Evolutionary conservation across 2,329 filamentous ascomycete species (phyloP).

Genomic region (Ophiostoma himal-ulmi): DNA sequence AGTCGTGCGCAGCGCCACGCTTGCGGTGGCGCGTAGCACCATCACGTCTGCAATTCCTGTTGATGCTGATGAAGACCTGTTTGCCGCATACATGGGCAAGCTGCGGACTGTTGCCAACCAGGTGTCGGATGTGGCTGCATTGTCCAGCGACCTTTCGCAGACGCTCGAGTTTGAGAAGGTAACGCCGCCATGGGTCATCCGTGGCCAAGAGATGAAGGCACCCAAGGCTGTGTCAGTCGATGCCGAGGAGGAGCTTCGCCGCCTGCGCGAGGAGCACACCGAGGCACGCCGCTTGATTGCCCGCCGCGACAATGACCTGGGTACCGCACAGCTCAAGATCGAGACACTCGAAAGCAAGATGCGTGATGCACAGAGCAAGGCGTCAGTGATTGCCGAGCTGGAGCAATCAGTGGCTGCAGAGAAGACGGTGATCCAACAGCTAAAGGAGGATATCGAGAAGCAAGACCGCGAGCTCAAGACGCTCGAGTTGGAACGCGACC

Average conservation of each 20-base stretch:
- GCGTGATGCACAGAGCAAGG: constrained; percentile 74
- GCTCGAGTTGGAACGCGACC: constrained; percentile 60
- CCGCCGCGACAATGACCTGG: constrained; percentile 72
- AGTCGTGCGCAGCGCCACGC: constrained; percentile 53
- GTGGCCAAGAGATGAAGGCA: constrained; percentile 74
- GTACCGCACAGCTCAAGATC: constrained; percentile 85
- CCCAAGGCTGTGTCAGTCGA: constrained; percentile 76
- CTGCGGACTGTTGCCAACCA: constrained; percentile 59
- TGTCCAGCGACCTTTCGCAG: constrained; percentile 64
- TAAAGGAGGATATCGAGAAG: constrained; percentile 60
- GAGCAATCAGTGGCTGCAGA: constrained; percentile 54
- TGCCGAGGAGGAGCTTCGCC: constrained; percentile 75
- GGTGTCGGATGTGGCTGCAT: constrained; percentile 63
- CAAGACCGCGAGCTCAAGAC: constrained; percentile 61
- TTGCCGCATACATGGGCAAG: constrained; percentile 61
- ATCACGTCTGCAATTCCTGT: neutral
- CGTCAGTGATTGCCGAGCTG: constrained; percentile 60
- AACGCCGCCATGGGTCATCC: constrained; percentile 74
- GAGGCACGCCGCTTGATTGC: constrained; percentile 68
- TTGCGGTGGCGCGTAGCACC: constrained; percentile 22
- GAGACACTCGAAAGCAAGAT: constrained; percentile 85
- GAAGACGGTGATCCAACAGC: constrained; percentile 44
- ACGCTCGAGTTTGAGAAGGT: constrained; percentile 73
- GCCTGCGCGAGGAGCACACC: constrained; percentile 71
- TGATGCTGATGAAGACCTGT: constrained; percentile 58